A percentile compares a stretch with the other conserved stretches of the same genome.
phyloP scores from a whole-genome alignment of 2,329 filamentous ascomycete species.

The Aspergillus luchuensis region DNA sequence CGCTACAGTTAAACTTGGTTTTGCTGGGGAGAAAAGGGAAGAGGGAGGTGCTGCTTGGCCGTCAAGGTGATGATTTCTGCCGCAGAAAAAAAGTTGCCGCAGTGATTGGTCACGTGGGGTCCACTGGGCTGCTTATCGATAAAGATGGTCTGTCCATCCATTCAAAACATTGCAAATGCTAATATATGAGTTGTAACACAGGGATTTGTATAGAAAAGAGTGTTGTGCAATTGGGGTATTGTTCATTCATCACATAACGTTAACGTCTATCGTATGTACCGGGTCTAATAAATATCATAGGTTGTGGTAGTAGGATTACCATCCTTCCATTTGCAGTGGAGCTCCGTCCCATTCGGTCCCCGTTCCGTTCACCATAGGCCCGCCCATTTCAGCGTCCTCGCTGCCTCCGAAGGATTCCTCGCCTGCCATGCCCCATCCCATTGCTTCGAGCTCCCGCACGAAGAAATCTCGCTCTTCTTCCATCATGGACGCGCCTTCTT shows the following conservation, averaged over 20 bases:
- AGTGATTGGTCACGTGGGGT: slow-evolving; percentile 29
- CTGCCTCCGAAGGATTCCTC: slow-evolving; percentile 37
- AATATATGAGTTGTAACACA: too few species aligned
- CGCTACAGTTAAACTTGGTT: slow-evolving; percentile 18
- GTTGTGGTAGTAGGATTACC: slow-evolving; percentile 13
- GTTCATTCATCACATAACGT: background rate
- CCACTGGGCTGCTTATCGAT: slow-evolving; percentile 32
- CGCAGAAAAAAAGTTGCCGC: slow-evolving; percentile 33
- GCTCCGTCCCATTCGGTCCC: slow-evolving; percentile 41
- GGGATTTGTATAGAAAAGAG: background rate
- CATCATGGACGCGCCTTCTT: slow-evolving; percentile 57
- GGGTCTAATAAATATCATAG: background rate
- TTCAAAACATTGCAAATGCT: background rate
- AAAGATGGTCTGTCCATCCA: slow-evolving; percentile 9
- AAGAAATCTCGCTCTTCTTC: slow-evolving; percentile 80
- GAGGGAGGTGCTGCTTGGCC: background rate
- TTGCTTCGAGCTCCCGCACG: slow-evolving; percentile 71
- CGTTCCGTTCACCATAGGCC: slow-evolving; percentile 33
- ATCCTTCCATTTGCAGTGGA: slow-evolving; percentile 41
- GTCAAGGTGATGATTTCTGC: slow-evolving; percentile 18
- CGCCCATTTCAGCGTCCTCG: slow-evolving; percentile 32
- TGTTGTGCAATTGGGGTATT: background rate
- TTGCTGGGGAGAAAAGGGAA: slow-evolving; percentile 12
- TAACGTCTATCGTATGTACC: background rate
- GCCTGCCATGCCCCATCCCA: slow-evolving; percentile 55